Conservation (phyloP, 352 stramenopile species). For the Plasmopara muralis region DNA sequence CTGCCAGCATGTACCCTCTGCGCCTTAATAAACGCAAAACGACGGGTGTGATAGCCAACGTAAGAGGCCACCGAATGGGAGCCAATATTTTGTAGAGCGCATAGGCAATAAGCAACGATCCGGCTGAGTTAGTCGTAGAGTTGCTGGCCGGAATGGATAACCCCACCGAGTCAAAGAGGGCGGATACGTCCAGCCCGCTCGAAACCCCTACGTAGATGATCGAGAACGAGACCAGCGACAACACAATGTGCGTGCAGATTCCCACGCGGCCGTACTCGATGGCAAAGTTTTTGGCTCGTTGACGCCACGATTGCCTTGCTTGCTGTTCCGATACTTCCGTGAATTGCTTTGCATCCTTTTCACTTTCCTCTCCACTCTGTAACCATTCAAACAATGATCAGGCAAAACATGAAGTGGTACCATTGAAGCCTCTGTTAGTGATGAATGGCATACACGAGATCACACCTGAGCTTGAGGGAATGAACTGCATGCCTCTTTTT, state of each 20-base stretch:
- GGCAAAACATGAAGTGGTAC: neutral
- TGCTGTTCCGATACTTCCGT: slow-evolving; percentile 3
- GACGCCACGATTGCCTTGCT: slow-evolving; percentile 36
- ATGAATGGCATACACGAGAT: neutral
- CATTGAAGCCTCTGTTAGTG: too few species aligned
- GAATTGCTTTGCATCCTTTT: slow-evolving; percentile 21
- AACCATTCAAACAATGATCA: neutral
- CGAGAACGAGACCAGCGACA: slow-evolving; percentile 70
- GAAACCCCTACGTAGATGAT: slow-evolving; percentile 68
- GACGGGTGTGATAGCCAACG: slow-evolving; percentile 70
- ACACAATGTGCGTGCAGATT: slow-evolving; percentile 66
- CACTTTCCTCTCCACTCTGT: slow-evolving; percentile 5
- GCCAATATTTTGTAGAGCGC: slow-evolving; percentile 73
- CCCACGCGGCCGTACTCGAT: slow-evolving; percentile 77
- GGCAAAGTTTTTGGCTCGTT: slow-evolving; percentile 75
- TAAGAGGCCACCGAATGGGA: slow-evolving; percentile 75
- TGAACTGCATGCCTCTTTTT: slow-evolving; percentile 9
- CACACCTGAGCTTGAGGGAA: slow-evolving; percentile 18
- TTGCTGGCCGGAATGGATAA: slow-evolving; percentile 37
- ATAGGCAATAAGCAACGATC: slow-evolving; percentile 77
- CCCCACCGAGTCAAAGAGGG: slow-evolving; percentile 43
- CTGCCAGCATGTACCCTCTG: slow-evolving; percentile 64
- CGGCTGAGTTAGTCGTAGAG: slow-evolving; percentile 48
- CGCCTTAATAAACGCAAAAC: slow-evolving; percentile 64
- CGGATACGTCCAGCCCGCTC: slow-evolving; percentile 56